Evolutionary conservation across 768 basidiomycete genomes (phyloP), one percentile per base, ranked within the genome.

Genomic region (Fomitopsis pulvina): DNA sequence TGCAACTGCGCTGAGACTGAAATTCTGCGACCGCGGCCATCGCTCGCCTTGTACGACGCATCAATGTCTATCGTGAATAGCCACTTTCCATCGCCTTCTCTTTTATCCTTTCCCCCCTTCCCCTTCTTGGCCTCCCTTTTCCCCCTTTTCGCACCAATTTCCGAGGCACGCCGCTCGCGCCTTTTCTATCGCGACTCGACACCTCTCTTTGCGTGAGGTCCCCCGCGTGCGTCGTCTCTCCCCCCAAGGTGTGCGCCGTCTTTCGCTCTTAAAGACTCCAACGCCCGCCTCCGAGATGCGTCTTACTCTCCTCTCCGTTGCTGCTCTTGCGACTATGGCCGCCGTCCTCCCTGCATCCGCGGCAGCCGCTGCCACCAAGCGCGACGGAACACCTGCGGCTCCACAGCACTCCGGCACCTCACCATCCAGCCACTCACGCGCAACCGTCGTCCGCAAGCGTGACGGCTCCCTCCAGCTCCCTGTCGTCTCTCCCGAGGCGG

Each of bases 371-470:
- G 42, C 30, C 2, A 30, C 49, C 21, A 38, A 26, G 24, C 49
- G 29, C 21, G 5, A 44, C 41, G 49, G 34, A 9, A 25, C 16
- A 10, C 47, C 45, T 24, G 52, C 43, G 21, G 44, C 44, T 4
- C 54, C 54, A 6, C 28, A 21, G n/a, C 50, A 52, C 30, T 56
- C 57, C 16, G 32, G 18, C n/a, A 37, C 45, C 57, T 56, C 28
- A 51, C 27, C 12, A 26, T 51, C 24, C 34, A 14, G 18, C 34
- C 14, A 14, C 34, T 37, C 18, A 12, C 34, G 34, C 34, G 34
- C 14, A 14, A 30, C 29, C 29, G 29, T 37, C 34, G 14, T 37
- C 4, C 45, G 53, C 48, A 52, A 57, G 44, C 55, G 61, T 39
- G 47, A 52, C 27, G 34, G 34, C 34, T 37, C 34, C 14, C 34